Conservation (phyloP, 108 stramenopile genomes). For the Phaeodactylum tricornutum region DNA sequence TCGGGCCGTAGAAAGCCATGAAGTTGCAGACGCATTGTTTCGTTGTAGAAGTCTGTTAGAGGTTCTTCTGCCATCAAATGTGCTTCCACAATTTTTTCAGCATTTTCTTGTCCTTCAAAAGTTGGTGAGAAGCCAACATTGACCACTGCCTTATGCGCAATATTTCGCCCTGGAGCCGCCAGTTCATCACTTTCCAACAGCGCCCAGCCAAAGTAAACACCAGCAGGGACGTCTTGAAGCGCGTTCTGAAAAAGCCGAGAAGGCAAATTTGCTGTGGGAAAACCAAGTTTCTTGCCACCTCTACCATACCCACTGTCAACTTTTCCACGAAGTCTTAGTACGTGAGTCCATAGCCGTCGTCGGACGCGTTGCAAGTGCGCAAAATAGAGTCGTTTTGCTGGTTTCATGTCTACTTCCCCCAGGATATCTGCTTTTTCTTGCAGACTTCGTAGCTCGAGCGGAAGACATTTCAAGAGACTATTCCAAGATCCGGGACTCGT, state of each 20-base stretch:
- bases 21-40: constrained; percentile 66
- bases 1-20: constrained; percentile 69
- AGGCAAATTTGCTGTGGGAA: constrained; percentile 88
- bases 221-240: constrained; percentile 43
- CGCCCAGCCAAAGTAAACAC: constrained; percentile 86
- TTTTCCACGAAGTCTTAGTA: constrained; percentile 44
- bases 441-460: background rate
- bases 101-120: constrained; percentile 80
- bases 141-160: constrained; percentile 61
- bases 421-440: background rate
- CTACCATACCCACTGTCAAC: constrained; percentile 79
- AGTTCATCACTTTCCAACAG: constrained; percentile 29
- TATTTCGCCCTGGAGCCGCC: constrained; percentile 12
- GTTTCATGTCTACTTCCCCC: background rate
- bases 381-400: background rate
- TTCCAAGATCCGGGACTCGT: no score
- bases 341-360: constrained; percentile 1
- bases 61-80: constrained; percentile 47
- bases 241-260: constrained; percentile 65
- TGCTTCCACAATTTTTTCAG: constrained; percentile 84
- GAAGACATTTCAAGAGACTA: constrained; percentile 1
- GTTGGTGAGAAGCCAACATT: constrained; percentile 90
- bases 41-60: constrained; percentile 65
- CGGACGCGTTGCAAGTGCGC: background rate
- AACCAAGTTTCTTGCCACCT: constrained; percentile 81